Evolutionary conservation across 495 filamentous ascomycete genomes (phyloP).

Genomic region (Parathielavia appendiculata): DNA sequence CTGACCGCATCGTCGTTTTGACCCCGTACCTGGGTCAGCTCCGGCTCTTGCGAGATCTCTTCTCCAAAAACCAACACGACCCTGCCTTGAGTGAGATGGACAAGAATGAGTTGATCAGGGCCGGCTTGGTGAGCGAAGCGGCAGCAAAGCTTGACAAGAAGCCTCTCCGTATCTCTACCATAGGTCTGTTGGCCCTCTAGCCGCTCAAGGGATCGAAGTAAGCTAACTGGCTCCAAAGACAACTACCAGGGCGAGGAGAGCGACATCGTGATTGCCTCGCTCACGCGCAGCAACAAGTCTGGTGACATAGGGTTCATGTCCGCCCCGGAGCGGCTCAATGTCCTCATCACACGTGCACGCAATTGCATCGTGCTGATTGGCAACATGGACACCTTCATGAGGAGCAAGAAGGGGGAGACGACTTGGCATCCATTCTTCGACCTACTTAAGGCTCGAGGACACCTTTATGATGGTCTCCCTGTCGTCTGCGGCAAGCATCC

Average conservation of each 20-base stretch:
- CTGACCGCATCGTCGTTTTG: slow-evolving; percentile 60
- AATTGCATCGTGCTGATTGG: slow-evolving; percentile 67
- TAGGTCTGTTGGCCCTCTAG: slow-evolving; percentile 42
- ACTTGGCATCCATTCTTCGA: slow-evolving; percentile 58
- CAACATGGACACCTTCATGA: slow-evolving; percentile 62
- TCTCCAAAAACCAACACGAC: slow-evolving; percentile 48
- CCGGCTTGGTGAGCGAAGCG: slow-evolving; percentile 55
- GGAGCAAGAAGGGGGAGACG: slow-evolving; percentile 53
- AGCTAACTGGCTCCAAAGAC: slow-evolving; percentile 38
- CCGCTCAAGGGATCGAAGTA: background rate
- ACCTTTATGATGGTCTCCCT: slow-evolving; percentile 67
- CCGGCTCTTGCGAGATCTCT: slow-evolving; percentile 46
- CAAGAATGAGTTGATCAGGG: slow-evolving; percentile 58
- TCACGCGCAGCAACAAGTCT: slow-evolving; percentile 61
- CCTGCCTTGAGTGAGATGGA: slow-evolving; percentile 67
- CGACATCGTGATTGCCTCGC: slow-evolving; percentile 62
- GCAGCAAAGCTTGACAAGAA: slow-evolving; percentile 49
- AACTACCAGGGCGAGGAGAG: slow-evolving; percentile 82
- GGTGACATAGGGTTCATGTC: slow-evolving; percentile 73
- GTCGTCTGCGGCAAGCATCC: slow-evolving; percentile 65
- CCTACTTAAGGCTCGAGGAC: slow-evolving; percentile 46
- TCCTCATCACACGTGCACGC: slow-evolving; percentile 66
- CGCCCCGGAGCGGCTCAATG: slow-evolving; percentile 63
- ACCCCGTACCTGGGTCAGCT: slow-evolving; percentile 75
- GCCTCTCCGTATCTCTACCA: slow-evolving; percentile 57